phyloP scores from a whole-genome alignment of 192 early-diverging fungal genomes.

The Coemansia biformis region DNA sequence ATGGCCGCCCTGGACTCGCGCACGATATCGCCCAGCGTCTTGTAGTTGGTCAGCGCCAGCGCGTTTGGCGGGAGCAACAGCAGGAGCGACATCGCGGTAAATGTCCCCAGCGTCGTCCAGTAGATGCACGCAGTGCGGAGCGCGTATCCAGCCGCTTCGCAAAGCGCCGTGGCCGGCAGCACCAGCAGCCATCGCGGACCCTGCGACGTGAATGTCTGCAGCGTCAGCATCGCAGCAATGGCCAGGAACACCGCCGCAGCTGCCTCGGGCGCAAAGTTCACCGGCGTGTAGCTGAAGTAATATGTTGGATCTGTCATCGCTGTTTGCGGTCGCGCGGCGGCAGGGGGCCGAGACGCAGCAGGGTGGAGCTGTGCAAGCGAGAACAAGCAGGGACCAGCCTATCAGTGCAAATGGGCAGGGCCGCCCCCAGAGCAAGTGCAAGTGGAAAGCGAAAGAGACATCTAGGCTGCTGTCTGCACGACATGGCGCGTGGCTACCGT shows the following conservation, averaged over 20 bases:
- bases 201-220: conserved; percentile 12
- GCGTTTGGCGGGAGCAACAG: conserved; percentile 50
- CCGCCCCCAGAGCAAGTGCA: too few relatives aligned
- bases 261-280: conserved; percentile 26
- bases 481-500: too few relatives aligned
- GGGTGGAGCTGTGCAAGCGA: too few relatives aligned
- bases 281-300: conserved; percentile 32
- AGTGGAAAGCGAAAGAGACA: too few relatives aligned
- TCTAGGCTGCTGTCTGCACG: too few relatives aligned
- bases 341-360: too few relatives aligned
- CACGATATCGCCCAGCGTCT: conserved; percentile 36
- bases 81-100: conserved; percentile 32
- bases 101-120: conserved; percentile 32
- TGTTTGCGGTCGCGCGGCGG: too few relatives aligned
- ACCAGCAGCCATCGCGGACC: conserved; percentile 28
- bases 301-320: conserved; percentile 10
- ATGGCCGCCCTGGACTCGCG: conserved; percentile 4
- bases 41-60: conserved; percentile 49
- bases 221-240: neutral
- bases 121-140: conserved; percentile 32
- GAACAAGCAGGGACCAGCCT: too few relatives aligned
- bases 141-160: conserved; percentile 39
- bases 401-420: too few relatives aligned
- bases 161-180: conserved; percentile 32
- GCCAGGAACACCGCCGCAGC: conserved; percentile 14